A percentile compares a stretch with the other conserved stretches of the same genome.
Conservation (phyloP, 805 yeast species). For the Starmerella vaccinii region DNA sequence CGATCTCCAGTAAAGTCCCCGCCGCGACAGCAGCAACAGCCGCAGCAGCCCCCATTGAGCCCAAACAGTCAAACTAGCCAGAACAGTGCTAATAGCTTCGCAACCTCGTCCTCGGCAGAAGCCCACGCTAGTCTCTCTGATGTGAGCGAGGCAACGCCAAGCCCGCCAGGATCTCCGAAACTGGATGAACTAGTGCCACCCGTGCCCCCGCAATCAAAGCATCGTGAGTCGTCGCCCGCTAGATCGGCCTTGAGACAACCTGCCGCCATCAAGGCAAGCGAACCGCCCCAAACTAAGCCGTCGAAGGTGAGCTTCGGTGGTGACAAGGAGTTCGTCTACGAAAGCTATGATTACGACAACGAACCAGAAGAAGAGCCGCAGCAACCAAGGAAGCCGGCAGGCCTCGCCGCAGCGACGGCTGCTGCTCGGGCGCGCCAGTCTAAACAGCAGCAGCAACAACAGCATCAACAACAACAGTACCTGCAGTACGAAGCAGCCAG, state of each 20-base stretch:
- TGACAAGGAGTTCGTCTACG: conserved; percentile 20
- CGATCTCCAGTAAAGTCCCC: conserved; percentile 4
- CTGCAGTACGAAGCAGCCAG: conserved; percentile 1
- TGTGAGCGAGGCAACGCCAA: conserved; percentile 12
- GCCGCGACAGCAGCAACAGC: too few relatives aligned
- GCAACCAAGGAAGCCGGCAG: conserved; percentile 4
- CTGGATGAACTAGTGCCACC: neutral
- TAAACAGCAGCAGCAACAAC: neutral
- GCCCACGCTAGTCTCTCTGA: neutral
- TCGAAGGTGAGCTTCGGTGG: conserved; percentile 22
- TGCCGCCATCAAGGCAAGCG: neutral
- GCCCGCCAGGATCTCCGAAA: neutral
- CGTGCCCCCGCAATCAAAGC: conserved; percentile 6
- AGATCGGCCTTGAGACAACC: conserved; percentile 29
- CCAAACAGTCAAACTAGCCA: neutral
- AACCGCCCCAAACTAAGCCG: conserved; percentile 4
- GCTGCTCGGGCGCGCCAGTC: conserved; percentile 12
- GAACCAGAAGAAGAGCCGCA: conserved; percentile 11
- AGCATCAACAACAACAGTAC: neutral
- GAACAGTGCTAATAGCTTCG: neutral
- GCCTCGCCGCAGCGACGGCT: conserved; percentile 18
- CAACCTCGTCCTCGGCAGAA: neutral
- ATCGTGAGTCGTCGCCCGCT: conserved; percentile 29
- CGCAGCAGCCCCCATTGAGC: neutral
- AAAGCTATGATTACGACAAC: conserved; percentile 22